Evolutionary conservation across 805 yeast genomes (phyloP).

Genomic region (Metschnikowia picachoensis): DNA sequence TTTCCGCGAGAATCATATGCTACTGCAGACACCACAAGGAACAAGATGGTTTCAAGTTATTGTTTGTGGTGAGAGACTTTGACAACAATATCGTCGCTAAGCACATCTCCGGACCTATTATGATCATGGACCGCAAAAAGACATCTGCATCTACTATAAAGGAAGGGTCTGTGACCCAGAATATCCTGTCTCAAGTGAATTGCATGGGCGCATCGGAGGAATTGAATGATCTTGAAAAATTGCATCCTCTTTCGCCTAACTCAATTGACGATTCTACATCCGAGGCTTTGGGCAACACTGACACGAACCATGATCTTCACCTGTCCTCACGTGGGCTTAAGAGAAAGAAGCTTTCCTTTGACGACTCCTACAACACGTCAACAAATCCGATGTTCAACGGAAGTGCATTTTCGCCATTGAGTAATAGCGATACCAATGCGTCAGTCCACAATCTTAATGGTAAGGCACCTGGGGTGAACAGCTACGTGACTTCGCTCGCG

Average conservation of each 20-base stretch:
- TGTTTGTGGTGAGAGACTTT: slow-evolving; percentile 63
- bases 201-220: slow-evolving; percentile 3
- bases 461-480: slow-evolving; percentile 3
- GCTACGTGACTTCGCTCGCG: slow-evolving; percentile 1
- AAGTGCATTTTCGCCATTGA: slow-evolving; percentile 43
- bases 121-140: slow-evolving; percentile 94
- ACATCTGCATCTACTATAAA: slow-evolving; percentile 29
- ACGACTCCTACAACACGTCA: slow-evolving; percentile 36
- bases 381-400: slow-evolving; percentile 40
- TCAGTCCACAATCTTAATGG: slow-evolving; percentile 18
- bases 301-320: slow-evolving; percentile 22
- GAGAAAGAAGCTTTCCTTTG: slow-evolving; percentile 47
- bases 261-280: slow-evolving; percentile 60
- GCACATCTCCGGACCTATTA: slow-evolving; percentile 65
- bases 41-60: slow-evolving; percentile 72
- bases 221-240: slow-evolving; percentile 5
- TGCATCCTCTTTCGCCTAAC: slow-evolving; percentile 54
- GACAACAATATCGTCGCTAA: slow-evolving; percentile 66
- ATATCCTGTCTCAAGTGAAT: neutral
- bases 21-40: slow-evolving; percentile 95
- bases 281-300: slow-evolving; percentile 44
- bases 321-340: slow-evolving; percentile 34
- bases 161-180: slow-evolving; percentile 8
- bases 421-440: slow-evolving; percentile 43
- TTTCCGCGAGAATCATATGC: slow-evolving; percentile 79